phyloP scores from a whole-genome alignment of 768 basidiomycete genomes.

The Hygrophoropsis aurantiaca region DNA sequence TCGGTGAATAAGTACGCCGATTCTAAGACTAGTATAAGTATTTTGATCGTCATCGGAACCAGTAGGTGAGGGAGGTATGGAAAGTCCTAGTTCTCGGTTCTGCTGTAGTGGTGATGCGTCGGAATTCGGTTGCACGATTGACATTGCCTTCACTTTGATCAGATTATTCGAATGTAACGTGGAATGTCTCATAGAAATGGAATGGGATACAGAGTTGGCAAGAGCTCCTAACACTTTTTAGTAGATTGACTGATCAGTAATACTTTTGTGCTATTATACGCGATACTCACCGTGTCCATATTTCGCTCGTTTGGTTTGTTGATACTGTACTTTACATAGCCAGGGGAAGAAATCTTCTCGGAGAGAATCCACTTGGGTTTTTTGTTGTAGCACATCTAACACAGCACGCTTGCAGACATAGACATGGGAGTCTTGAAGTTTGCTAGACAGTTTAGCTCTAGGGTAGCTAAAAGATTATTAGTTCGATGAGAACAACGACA shows the following conservation, averaged over 20 bases:
- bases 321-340: constrained; percentile 86
- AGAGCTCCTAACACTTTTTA: constrained; percentile 45
- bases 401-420: constrained; percentile 82
- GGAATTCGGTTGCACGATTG: constrained; percentile 6
- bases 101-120: constrained; percentile 20
- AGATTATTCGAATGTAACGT: constrained; percentile 38
- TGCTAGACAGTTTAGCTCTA: constrained; percentile 62
- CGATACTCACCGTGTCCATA: constrained; percentile 52
- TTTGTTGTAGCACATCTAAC: constrained; percentile 68
- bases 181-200: constrained; percentile 59
- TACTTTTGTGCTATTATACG: constrained; percentile 2
- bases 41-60: constrained; percentile 36
- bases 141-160: constrained; percentile 14
- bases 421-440: constrained; percentile 83
- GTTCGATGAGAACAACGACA: constrained; percentile 1
- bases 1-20: constrained; percentile 64
- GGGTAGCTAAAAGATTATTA: constrained; percentile 57
- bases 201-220: constrained; percentile 45
- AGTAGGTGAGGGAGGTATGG: constrained; percentile 47
- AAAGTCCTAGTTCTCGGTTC: constrained; percentile 31
- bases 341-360: constrained; percentile 91
- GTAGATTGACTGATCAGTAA: background rate
- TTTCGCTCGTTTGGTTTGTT: constrained; percentile 54
- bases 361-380: constrained; percentile 74
- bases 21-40: constrained; percentile 50